phyloP scores from a whole-genome alignment of 169 alveolate species.

The Plasmodium gaboni region DNA sequence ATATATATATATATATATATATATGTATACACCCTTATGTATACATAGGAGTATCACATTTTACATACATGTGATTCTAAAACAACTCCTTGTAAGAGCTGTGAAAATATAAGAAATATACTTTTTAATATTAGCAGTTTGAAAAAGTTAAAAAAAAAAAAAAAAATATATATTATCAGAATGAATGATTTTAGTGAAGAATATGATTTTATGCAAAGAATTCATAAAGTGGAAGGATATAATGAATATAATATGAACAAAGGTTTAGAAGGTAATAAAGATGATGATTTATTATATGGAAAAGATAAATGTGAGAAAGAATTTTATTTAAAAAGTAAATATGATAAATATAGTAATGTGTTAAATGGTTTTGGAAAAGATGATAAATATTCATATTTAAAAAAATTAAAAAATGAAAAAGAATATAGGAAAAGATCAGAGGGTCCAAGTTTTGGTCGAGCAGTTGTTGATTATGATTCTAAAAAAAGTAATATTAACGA shows the following conservation, averaged over 20 bases:
- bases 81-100: too few relatives aligned
- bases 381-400: constrained; percentile 42
- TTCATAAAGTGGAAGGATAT: constrained; percentile 63
- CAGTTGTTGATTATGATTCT: not conserved
- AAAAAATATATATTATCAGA: not conserved
- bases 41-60: too few relatives aligned
- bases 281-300: constrained; percentile 33
- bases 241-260: constrained; percentile 34
- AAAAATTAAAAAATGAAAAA: constrained; percentile 60
- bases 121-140: too few relatives aligned
- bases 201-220: constrained; percentile 75
- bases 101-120: too few relatives aligned
- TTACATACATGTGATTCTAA: too few relatives aligned
- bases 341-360: constrained; percentile 48
- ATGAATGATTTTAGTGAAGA: constrained; percentile 74
- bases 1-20: too few relatives aligned
- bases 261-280: constrained; percentile 8
- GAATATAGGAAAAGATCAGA: constrained; percentile 28
- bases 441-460: too few relatives aligned
- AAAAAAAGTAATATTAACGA: constrained; percentile 63
- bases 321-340: constrained; percentile 60
- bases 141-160: not conserved
- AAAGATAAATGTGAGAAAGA: constrained; percentile 56
- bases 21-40: too few relatives aligned
- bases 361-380: constrained; percentile 68